Conservation (phyloP, 495 filamentous ascomycete genomes). For the Elasticomyces elasticus region DNA sequence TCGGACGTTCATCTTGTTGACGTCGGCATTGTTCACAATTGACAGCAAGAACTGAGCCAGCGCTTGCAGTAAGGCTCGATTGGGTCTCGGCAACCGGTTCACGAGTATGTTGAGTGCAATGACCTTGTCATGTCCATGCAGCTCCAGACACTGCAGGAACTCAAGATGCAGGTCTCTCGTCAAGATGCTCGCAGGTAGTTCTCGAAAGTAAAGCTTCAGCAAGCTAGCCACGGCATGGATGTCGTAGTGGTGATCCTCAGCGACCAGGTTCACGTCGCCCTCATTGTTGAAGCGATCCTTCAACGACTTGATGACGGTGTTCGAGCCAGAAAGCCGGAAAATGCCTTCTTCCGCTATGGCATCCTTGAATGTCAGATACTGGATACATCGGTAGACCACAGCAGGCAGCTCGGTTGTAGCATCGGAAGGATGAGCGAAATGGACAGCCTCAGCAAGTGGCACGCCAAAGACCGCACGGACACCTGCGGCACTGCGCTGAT, state of each 20-base stretch:
- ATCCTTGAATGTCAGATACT: slow-evolving; percentile 78
- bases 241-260: slow-evolving; percentile 77
- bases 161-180: slow-evolving; percentile 84
- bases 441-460: slow-evolving; percentile 75
- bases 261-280: slow-evolving; percentile 79
- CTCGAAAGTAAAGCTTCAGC: slow-evolving; percentile 86
- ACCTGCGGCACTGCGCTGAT: slow-evolving; percentile 37
- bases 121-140: slow-evolving; percentile 57
- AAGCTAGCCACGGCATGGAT: slow-evolving; percentile 92
- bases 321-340: slow-evolving; percentile 90
- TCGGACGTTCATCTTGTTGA: slow-evolving; percentile 96
- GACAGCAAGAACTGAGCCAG: slow-evolving; percentile 77
- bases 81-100: slow-evolving; percentile 68
- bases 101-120: slow-evolving; percentile 76
- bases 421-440: slow-evolving; percentile 62
- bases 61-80: slow-evolving; percentile 68
- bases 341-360: slow-evolving; percentile 87
- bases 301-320: slow-evolving; percentile 81
- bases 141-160: slow-evolving; percentile 77
- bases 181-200: slow-evolving; percentile 81
- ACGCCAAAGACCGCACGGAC: slow-evolving; percentile 76
- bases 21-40: slow-evolving; percentile 77
- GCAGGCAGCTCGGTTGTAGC: slow-evolving; percentile 68
- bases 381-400: slow-evolving; percentile 94
- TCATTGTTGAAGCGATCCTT: slow-evolving; percentile 88